A percentile compares a stretch with the other conserved stretches of the same genome.
Evolutionary conservation across 331 rosid species (phyloP).

Genomic region (Pyrus hybrid): DNA sequence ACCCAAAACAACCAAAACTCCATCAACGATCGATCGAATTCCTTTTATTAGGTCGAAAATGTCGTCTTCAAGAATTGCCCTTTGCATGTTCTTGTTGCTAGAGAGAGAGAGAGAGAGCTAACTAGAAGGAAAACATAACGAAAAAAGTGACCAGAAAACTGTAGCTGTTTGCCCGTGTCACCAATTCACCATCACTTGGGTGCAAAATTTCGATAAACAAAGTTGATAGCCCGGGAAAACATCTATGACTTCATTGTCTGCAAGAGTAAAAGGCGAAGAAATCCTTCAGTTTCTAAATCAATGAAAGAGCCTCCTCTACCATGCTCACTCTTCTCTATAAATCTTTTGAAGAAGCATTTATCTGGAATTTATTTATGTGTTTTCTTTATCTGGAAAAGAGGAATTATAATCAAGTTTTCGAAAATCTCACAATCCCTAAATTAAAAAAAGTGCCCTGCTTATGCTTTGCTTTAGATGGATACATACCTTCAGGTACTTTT

Average conservation of each 20-base stretch:
- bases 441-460: not conserved
- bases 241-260: slow-evolving; percentile 49
- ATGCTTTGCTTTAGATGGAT: not conserved
- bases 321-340: not conserved
- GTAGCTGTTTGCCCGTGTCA: slow-evolving; percentile 7
- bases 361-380: not conserved
- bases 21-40: not conserved
- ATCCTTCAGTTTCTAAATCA: not conserved
- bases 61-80: slow-evolving; percentile 2
- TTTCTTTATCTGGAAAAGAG: not conserved
- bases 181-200: slow-evolving; percentile 7
- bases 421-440: not conserved
- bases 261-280: slow-evolving; percentile 16
- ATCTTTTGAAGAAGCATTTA: not conserved
- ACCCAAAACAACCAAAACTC: not conserved
- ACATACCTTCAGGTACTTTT: slow-evolving; percentile 72
- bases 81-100: not conserved
- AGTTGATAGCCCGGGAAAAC: not conserved
- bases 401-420: not conserved
- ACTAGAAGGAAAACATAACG: not conserved
- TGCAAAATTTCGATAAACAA: slow-evolving; percentile 4
- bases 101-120: not conserved
- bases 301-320: not conserved
- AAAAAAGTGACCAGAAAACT: not conserved
- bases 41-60: not conserved